A percentile compares a stretch with the other conserved stretches of the same genome.
Conservation (phyloP, 73 alveolate genomes). For the Durusdinium trenchii region DNA sequence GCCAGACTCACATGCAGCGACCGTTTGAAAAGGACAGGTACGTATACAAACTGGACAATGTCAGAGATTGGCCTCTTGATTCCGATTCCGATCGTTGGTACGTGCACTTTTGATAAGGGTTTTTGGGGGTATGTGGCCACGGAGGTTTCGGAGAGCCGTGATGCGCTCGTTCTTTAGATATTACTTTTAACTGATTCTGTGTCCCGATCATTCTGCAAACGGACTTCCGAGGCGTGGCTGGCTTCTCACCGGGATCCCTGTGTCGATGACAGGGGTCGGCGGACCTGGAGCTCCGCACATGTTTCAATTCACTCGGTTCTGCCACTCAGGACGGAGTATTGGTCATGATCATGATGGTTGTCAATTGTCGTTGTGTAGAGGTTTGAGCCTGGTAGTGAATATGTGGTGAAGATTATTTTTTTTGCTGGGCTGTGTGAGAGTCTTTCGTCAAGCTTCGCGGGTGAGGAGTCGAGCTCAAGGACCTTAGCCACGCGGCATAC, state of each 20-base stretch:
- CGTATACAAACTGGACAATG: slow-evolving; percentile 17
- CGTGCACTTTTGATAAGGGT: not conserved
- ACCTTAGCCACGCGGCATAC: not conserved
- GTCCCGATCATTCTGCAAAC: not conserved
- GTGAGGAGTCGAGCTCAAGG: not conserved
- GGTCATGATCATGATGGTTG: not conserved
- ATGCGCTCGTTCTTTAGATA: not conserved
- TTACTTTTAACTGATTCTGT: not conserved
- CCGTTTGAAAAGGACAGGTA: not conserved
- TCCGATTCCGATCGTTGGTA: not conserved
- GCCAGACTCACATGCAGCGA: not conserved
- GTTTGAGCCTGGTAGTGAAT: not conserved
- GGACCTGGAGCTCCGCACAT: slow-evolving; percentile 70
- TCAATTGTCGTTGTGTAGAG: not conserved
- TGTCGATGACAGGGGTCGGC: not conserved
- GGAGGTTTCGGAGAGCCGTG: not conserved
- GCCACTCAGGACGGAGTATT: not conserved
- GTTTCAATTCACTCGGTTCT: not conserved
- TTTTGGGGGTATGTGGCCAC: not conserved
- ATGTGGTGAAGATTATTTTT: too few relatives aligned
- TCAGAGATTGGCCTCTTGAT: not conserved
- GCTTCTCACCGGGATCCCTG: not conserved
- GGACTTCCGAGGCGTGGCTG: not conserved
- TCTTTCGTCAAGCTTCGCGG: not conserved
- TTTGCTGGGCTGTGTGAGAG: too few relatives aligned